phyloP scores from a whole-genome alignment of 306 rosid species.

The Quillaja saponaria region DNA sequence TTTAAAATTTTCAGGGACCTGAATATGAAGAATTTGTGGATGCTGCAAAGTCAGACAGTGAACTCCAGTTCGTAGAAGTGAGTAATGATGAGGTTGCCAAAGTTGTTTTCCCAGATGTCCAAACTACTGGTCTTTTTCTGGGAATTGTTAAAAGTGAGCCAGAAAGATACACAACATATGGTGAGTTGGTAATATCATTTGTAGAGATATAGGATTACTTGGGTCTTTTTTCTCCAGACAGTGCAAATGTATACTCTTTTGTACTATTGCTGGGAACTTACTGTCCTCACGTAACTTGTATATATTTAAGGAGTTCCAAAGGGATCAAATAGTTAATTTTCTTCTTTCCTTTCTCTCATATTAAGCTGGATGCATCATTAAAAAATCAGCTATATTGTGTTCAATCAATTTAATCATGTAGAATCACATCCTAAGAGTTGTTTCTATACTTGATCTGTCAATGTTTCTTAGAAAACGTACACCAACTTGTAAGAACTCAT shows the following conservation, averaged over 20 bases:
- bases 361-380: slow-evolving; percentile 4
- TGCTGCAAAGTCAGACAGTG: slow-evolving; percentile 74
- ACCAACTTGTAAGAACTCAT: slow-evolving; percentile 1
- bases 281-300: background rate
- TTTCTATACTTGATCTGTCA: slow-evolving; percentile 4
- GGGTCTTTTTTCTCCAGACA: background rate
- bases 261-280: background rate
- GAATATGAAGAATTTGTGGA: slow-evolving; percentile 67
- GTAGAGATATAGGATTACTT: background rate
- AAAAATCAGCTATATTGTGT: background rate
- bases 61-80: slow-evolving; percentile 76
- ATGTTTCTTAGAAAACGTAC: slow-evolving; percentile 10
- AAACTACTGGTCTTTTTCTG: slow-evolving; percentile 47
- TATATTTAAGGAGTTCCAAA: background rate
- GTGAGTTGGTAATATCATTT: slow-evolving; percentile 49
- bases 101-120: slow-evolving; percentile 64
- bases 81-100: slow-evolving; percentile 59
- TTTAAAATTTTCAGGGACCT: slow-evolving; percentile 53
- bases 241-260: background rate
- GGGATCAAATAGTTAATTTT: slow-evolving; percentile 14
- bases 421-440: background rate
- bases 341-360: background rate
- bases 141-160: slow-evolving; percentile 84
- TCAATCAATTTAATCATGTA: slow-evolving; percentile 17
- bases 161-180: slow-evolving; percentile 76